Base-by-base conservation (phyloP, 148 eudicot genomes). In the Fagopyrum esculentum region DNA sequence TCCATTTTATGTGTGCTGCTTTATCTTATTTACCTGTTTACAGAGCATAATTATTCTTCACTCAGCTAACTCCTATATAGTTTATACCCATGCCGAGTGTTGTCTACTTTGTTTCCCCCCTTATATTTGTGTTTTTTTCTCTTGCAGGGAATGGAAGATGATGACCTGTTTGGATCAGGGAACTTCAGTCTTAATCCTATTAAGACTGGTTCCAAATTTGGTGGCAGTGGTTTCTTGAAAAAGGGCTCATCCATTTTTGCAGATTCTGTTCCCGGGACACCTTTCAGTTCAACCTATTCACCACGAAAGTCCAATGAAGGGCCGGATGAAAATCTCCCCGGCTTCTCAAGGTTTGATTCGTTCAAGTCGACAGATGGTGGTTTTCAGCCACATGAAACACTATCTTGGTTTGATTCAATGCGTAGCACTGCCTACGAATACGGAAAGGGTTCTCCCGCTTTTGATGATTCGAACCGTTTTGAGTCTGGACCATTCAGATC, bases 341-440 rank as follows among this genome's bases (percentile, higher is more conserved):
- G 76, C 88, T 86, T 91, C 80, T 92, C 97, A 8, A 87, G 97
- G 80, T 92, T 90, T 74, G 97, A 92, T 78, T 88, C 98, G 54
- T 91, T 91, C 83, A 84, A 77, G 76, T 82, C 86, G 75, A 57
- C 81, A 4, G 98, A 90, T 45, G 73, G 89, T 75, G 90, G 96
- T 73, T 88, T 81, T 81, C 86, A 74, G 60, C 78, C 86, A 56
- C 89, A 84, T 6, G 97, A 86, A 17, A 57, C 17, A 7, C 63
- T 89, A 2, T 74, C 97, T 45, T 87, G 97, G 71, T 89, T 89
- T 75, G 97, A 92, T 83, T 92, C 97, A 40, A 85, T 85, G 80
- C 78, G 82, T 51, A 88, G 91, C 78, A 85, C 81, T 35, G 97
- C 88, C 52, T 86, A 85, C 17, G 91, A 91, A 44, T 85, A 83